A percentile compares a stretch with the other conserved stretches of the same genome.
Evolutionary conservation across 179 eudicot species (phyloP).

Genomic region (Pouteria campechiana): DNA sequence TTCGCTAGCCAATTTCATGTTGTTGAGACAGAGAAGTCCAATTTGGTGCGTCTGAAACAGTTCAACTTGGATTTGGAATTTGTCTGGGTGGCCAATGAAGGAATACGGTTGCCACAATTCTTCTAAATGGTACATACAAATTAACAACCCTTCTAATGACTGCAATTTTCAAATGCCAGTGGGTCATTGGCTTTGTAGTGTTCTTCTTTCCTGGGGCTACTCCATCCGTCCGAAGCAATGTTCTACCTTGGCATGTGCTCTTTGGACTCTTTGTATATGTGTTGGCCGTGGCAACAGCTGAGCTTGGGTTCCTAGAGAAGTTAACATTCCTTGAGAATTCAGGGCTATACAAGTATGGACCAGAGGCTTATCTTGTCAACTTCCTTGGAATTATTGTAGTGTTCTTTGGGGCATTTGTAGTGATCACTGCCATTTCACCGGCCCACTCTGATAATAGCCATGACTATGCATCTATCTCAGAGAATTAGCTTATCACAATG

Average conservation of each 20-base stretch:
- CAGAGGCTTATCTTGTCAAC: slow-evolving; percentile 86
- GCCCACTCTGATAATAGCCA: slow-evolving; percentile 31
- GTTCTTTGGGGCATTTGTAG: slow-evolving; percentile 53
- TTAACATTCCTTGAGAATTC: slow-evolving; percentile 67
- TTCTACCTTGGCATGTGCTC: slow-evolving; percentile 79
- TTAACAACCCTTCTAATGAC: too few species aligned
- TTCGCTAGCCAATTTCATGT: too few species aligned
- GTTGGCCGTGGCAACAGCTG: slow-evolving; percentile 62
- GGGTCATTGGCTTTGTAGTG: slow-evolving; percentile 62
- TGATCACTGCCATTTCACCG: slow-evolving; percentile 44
- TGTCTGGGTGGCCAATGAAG: too few species aligned
- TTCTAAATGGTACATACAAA: too few species aligned
- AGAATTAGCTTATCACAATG: too few species aligned
- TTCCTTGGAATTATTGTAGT: slow-evolving; percentile 69
- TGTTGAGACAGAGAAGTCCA: too few species aligned
- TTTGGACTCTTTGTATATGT: slow-evolving; percentile 56
- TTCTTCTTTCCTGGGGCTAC: slow-evolving; percentile 88
- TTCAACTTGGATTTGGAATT: too few species aligned
- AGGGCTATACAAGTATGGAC: slow-evolving; percentile 56
- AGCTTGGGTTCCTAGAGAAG: slow-evolving; percentile 82
- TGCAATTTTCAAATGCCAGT: too few species aligned
- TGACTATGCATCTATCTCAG: slow-evolving; percentile 41
- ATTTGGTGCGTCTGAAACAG: too few species aligned
- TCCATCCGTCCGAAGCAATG: slow-evolving; percentile 32
- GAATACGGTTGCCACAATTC: too few species aligned